phyloP scores from a whole-genome alignment of 129 eudicot species.

The Dittrichia graveolens region DNA sequence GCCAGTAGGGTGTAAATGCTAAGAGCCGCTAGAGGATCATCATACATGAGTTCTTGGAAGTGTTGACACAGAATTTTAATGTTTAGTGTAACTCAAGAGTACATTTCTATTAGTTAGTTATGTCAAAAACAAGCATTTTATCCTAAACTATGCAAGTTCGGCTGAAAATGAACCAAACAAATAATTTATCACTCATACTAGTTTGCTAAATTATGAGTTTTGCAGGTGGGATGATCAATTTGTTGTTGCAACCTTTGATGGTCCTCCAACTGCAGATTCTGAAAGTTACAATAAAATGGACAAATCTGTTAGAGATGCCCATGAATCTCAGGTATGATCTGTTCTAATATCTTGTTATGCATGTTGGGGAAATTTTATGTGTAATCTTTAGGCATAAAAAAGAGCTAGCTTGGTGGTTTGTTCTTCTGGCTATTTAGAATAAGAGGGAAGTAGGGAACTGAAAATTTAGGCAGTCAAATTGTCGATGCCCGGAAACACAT shows the following conservation, averaged over 20 bases:
- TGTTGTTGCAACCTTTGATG: conserved; percentile 81
- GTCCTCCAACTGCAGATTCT: conserved; percentile 87
- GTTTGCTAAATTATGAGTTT: conserved; percentile 12
- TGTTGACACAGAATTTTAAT: background rate
- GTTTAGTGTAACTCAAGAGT: background rate
- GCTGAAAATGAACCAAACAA: background rate
- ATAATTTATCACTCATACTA: background rate
- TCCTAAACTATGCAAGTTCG: background rate
- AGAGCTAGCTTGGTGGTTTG: conserved; percentile 7
- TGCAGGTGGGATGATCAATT: conserved; percentile 73
- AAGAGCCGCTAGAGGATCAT: background rate
- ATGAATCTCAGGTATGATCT: conserved; percentile 70
- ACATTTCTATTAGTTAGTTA: background rate
- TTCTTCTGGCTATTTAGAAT: background rate
- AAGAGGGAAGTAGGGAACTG: background rate
- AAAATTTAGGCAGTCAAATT: background rate
- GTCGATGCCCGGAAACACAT: background rate
- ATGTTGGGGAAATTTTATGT: background rate
- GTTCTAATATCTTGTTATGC: conserved; percentile 7
- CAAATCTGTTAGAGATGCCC: conserved; percentile 68
- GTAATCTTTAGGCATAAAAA: background rate
- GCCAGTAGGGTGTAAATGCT: background rate
- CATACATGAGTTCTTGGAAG: background rate
- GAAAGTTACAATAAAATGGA: conserved; percentile 75
- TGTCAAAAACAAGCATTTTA: background rate